Percentiles rank a stretch among this genome's conserved stretches.
These are phyloP conservation scores for Myxozyma kluyveri DNA, from an alignment of 805 yeast species.

Conservation along the genomic window DNA sequence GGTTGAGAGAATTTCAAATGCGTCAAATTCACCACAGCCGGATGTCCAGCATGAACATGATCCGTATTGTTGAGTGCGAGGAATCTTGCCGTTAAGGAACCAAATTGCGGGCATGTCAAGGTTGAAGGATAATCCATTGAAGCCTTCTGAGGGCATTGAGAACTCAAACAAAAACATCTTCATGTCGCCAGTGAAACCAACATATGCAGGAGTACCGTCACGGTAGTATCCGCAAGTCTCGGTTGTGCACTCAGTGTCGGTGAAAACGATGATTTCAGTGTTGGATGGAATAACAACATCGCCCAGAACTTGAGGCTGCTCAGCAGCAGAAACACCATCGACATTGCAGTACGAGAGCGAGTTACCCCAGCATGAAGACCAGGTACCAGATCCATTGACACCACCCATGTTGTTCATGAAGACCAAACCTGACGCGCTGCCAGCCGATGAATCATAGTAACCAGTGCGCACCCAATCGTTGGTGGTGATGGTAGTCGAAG, in stretches of 20 bases:
- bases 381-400: conserved; percentile 76
- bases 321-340: conserved; percentile 73
- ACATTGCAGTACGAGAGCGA: conserved; percentile 80
- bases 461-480: conserved; percentile 42
- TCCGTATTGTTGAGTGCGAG: conserved; percentile 96
- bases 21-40: conserved; percentile 97
- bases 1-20: conserved; percentile 78
- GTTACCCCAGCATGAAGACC: conserved; percentile 85
- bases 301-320: conserved; percentile 62
- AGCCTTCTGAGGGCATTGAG: conserved; percentile 75
- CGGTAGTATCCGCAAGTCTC: conserved; percentile 81
- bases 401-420: conserved; percentile 92
- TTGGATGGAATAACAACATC: conserved; percentile 70
- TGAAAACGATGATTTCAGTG: conserved; percentile 77
- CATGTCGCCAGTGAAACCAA: conserved; percentile 81
- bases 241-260: conserved; percentile 48
- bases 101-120: conserved; percentile 98
- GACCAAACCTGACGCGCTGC: conserved; percentile 65
- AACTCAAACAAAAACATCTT: conserved; percentile 93
- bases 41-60: conserved; percentile 93
- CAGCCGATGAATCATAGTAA: conserved; percentile 64
- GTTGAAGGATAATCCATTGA: conserved; percentile 53
- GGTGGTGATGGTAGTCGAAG: conserved; percentile 37
- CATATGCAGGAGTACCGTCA: conserved; percentile 83
- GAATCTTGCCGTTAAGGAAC: conserved; percentile 92